phyloP scores from a whole-genome alignment of 2,329 filamentous ascomycete species.

The Fusarium gaditjirri region DNA sequence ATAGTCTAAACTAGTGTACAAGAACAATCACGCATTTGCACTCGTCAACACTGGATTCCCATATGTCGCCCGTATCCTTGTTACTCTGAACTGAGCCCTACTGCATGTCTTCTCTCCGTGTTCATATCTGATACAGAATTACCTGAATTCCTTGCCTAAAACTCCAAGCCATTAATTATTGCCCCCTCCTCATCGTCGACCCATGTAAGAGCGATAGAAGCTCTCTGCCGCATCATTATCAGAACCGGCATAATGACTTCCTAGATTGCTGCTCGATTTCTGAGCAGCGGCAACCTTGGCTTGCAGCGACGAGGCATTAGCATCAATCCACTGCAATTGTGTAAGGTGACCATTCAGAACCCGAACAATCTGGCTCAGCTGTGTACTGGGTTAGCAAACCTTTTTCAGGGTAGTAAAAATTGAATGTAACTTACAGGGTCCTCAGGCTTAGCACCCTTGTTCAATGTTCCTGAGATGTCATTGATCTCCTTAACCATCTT shows the following conservation, averaged over 20 bases:
- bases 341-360: constrained; percentile 93
- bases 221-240: constrained; percentile 83
- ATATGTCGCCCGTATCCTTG: constrained; percentile 6
- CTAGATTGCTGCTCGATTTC: constrained; percentile 75
- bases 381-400: constrained; percentile 41
- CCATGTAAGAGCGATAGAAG: constrained; percentile 91
- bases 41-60: constrained; percentile 28
- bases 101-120: constrained; percentile 9
- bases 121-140: constrained; percentile 30
- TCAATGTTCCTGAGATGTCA: constrained; percentile 85
- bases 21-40: constrained; percentile 46
- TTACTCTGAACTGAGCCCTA: constrained; percentile 7
- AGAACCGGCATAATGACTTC: constrained; percentile 65
- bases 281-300: constrained; percentile 85
- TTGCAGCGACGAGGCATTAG: constrained; percentile 82
- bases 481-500: constrained; percentile 99
- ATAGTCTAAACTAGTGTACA: constrained; percentile 54
- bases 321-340: constrained; percentile 93
- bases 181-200: constrained; percentile 64
- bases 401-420: constrained; percentile 6
- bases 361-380: constrained; percentile 94
- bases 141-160: constrained; percentile 36
- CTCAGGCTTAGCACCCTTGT: constrained; percentile 88
- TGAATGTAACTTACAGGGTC: constrained; percentile 74
- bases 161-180: constrained; percentile 41